phyloP scores from a whole-genome alignment of 106 monocot genomes.

The Dendrobium chrysotoxum region DNA sequence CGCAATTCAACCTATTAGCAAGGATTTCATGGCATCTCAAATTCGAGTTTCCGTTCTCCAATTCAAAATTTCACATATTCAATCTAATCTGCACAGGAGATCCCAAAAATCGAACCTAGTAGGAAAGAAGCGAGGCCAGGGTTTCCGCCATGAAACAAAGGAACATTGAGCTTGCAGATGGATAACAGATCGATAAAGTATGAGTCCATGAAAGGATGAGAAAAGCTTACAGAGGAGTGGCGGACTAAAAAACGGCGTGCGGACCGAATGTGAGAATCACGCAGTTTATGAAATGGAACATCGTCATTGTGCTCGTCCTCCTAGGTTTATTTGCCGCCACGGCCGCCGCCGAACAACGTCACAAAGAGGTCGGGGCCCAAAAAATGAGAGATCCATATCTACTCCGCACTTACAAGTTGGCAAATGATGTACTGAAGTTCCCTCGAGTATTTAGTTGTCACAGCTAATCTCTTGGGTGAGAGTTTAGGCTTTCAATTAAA shows the following conservation, averaged over 20 bases:
- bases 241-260: constrained; percentile 91
- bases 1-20: neutral
- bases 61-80: neutral
- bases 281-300: constrained; percentile 93
- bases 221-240: constrained; percentile 70
- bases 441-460: no score
- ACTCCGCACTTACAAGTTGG: no score
- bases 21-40: neutral
- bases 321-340: neutral
- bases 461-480: no score
- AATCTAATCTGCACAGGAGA: neutral
- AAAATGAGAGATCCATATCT: no score
- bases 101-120: neutral
- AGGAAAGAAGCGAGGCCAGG: neutral
- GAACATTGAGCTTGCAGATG: neutral
- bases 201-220: neutral
- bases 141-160: neutral
- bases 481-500: no score
- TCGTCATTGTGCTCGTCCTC: constrained; percentile 48
- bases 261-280: constrained; percentile 94
- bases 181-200: neutral
- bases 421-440: no score
- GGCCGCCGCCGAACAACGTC: neutral
- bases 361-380: no score
- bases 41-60: neutral